A percentile compares a stretch with the other conserved stretches of the same genome.
These are phyloP conservation scores for Exophiala sp. DNA, from an alignment of 2,329 filamentous ascomycete species.

Conservation along the genomic window DNA sequence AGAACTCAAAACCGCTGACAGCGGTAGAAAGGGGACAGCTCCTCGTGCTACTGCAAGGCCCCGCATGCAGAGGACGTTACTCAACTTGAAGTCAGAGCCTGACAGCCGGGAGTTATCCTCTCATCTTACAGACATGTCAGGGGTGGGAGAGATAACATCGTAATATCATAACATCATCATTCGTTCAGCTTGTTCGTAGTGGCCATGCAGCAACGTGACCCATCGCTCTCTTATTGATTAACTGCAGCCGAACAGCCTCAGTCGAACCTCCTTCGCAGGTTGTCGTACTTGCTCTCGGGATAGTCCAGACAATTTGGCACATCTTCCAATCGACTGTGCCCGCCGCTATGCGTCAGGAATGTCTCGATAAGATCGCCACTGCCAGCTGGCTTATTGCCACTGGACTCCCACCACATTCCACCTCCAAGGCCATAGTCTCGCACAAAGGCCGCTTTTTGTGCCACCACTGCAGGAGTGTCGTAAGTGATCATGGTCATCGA, in stretches of 20 bases:
- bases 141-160: no score
- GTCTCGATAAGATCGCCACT: conserved; percentile 64
- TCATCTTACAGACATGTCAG: no score
- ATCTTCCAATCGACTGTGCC: conserved; percentile 41
- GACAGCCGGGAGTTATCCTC: no score
- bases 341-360: conserved; percentile 36
- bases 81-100: no score
- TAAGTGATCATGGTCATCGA: conserved; percentile 72
- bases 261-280: conserved; percentile 64
- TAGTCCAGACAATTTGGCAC: conserved; percentile 49
- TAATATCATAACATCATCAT: no score
- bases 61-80: no score
- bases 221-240: no score
- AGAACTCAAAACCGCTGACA: no score
- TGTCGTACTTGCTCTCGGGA: conserved; percentile 56
- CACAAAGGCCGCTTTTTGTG: conserved; percentile 70
- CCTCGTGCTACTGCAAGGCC: no score
- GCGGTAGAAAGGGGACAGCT: no score
- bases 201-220: no score
- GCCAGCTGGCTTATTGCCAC: conserved; percentile 63
- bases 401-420: conserved; percentile 97
- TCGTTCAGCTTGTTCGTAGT: no score
- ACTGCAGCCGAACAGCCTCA: conserved; percentile 38
- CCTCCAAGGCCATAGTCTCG: conserved; percentile 67
- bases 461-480: conserved; percentile 66